Evolutionary conservation across 2,329 filamentous ascomycete genomes (phyloP).

Genomic region (Cercospora citrullina): DNA sequence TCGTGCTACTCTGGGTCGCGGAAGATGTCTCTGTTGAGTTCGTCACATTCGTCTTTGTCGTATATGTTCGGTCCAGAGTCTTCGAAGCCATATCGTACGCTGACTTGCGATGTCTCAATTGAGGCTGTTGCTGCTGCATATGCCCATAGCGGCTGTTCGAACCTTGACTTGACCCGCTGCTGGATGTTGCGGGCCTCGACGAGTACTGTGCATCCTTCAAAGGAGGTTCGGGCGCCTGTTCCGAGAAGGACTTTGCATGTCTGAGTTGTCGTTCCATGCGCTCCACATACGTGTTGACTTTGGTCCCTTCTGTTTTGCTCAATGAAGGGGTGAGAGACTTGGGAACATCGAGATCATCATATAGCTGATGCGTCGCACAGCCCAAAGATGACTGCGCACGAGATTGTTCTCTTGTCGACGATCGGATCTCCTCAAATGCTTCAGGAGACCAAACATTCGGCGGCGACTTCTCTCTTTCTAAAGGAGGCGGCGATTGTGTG

Average conservation of each 20-base stretch:
- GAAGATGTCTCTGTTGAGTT: slow-evolving; percentile 62
- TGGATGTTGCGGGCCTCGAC: slow-evolving; percentile 32
- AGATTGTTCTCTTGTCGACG: slow-evolving; percentile 64
- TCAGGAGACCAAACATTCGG: slow-evolving; percentile 87
- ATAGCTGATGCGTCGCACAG: slow-evolving; percentile 49
- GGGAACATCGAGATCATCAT: slow-evolving; percentile 48
- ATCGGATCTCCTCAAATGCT: slow-evolving; percentile 65
- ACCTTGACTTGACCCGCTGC: slow-evolving; percentile 33
- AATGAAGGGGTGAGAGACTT: slow-evolving; percentile 50
- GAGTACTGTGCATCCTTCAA: slow-evolving; percentile 35
- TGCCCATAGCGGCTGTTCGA: slow-evolving; percentile 24
- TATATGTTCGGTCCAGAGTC: slow-evolving; percentile 74
- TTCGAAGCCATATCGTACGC: slow-evolving; percentile 73
- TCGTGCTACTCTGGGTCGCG: slow-evolving; percentile 64
- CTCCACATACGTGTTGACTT: slow-evolving; percentile 82
- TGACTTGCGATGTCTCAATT: slow-evolving; percentile 64
- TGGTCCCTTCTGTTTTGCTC: slow-evolving; percentile 57
- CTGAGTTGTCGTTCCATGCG: slow-evolving; percentile 84
- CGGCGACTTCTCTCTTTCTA: slow-evolving; percentile 57
- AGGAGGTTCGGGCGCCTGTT: slow-evolving; percentile 41
- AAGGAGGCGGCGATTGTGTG: slow-evolving; percentile 47
- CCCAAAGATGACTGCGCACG: slow-evolving; percentile 75
- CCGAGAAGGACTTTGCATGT: slow-evolving; percentile 60
- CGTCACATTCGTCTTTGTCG: slow-evolving; percentile 82
- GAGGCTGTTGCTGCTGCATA: slow-evolving; percentile 48